Conservation (phyloP, 1,139 yeast species). For the Pneumocystis carinii region DNA sequence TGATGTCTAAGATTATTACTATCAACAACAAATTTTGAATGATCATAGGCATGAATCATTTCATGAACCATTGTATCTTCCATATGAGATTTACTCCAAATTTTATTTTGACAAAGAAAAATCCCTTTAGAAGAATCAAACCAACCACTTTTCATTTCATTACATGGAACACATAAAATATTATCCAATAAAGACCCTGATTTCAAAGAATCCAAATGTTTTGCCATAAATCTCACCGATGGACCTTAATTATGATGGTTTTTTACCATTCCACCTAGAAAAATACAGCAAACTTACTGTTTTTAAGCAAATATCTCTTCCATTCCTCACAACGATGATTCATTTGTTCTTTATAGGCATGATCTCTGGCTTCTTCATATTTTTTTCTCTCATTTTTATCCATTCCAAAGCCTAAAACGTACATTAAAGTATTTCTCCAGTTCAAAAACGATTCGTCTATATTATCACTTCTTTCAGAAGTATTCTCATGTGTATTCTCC, state of each 20-base stretch:
- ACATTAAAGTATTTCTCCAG: slow-evolving; percentile 9
- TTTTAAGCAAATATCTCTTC: slow-evolving; percentile 62
- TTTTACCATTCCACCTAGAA: not conserved
- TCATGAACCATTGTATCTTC: slow-evolving; percentile 91
- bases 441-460: slow-evolving; percentile 15
- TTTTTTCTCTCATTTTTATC: slow-evolving; percentile 6
- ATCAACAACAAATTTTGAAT: slow-evolving; percentile 71
- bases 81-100: slow-evolving; percentile 61
- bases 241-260: slow-evolving; percentile 36
- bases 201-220: slow-evolving; percentile 60
- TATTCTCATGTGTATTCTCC: not conserved
- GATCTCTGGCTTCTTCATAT: slow-evolving; percentile 7
- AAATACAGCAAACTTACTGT: slow-evolving; percentile 21
- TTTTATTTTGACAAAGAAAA: slow-evolving; percentile 70
- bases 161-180: slow-evolving; percentile 72
- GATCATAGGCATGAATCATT: slow-evolving; percentile 84
- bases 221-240: slow-evolving; percentile 72
- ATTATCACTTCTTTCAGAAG: not conserved
- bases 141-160: slow-evolving; percentile 80
- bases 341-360: slow-evolving; percentile 32
- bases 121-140: slow-evolving; percentile 84
- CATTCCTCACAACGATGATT: slow-evolving; percentile 58
- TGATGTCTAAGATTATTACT: slow-evolving; percentile 77
- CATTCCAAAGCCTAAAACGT: not conserved
- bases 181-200: slow-evolving; percentile 36